These are phyloP conservation scores for Candida sphagnicola DNA, from an alignment of 805 yeast genomes.

Conservation along the genomic window DNA sequence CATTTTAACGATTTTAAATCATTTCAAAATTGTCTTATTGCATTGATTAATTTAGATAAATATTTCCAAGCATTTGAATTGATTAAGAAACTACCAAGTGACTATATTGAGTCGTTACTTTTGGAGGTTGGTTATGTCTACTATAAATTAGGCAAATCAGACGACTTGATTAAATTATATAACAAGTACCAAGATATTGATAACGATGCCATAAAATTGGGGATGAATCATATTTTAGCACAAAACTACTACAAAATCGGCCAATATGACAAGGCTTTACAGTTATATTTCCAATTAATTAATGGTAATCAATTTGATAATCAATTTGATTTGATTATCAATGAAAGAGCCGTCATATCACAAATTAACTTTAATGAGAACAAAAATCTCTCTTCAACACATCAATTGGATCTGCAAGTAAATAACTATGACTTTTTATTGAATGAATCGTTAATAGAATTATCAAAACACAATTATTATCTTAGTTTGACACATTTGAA, in stretches of 20 bases:
- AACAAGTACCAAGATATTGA: slow-evolving; percentile 7
- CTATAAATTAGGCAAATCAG: slow-evolving; percentile 52
- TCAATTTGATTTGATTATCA: slow-evolving; percentile 50
- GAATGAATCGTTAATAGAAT: slow-evolving; percentile 52
- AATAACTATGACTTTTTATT: slow-evolving; percentile 53
- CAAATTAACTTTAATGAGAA: slow-evolving; percentile 30
- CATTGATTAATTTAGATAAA: slow-evolving; percentile 57
- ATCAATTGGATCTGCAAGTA: slow-evolving; percentile 5
- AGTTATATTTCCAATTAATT: slow-evolving; percentile 39
- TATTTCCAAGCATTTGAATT: slow-evolving; percentile 46
- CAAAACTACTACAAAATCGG: slow-evolving; percentile 53
- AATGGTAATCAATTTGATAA: slow-evolving; percentile 37
- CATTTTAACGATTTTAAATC: slow-evolving; percentile 32
- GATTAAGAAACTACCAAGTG: slow-evolving; percentile 36
- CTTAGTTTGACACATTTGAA: slow-evolving; percentile 42
- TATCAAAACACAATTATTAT: slow-evolving; percentile 37
- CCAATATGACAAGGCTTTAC: slow-evolving; percentile 36
- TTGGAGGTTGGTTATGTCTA: slow-evolving; percentile 57
- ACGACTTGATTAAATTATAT: slow-evolving; percentile 18
- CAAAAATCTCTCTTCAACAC: not conserved
- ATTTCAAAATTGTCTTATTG: slow-evolving; percentile 45
- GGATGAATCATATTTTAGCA: slow-evolving; percentile 47
- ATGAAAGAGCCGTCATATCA: slow-evolving; percentile 65
- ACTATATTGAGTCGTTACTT: slow-evolving; percentile 29
- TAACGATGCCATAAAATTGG: slow-evolving; percentile 21